Base-by-base conservation (phyloP, 148 eudicot genomes). In the Amaranthus cruentus region DNA sequence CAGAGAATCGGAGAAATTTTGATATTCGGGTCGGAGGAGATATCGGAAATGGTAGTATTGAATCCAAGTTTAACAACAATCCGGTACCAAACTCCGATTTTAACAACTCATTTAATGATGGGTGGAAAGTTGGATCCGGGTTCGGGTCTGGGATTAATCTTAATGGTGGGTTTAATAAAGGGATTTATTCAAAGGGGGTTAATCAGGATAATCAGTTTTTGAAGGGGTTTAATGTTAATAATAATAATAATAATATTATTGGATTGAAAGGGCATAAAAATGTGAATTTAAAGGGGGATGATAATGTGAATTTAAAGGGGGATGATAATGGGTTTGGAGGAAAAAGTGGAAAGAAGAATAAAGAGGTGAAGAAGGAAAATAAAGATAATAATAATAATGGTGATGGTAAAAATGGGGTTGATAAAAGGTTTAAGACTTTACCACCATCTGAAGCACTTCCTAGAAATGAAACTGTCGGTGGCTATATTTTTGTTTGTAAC, bases 401-500 rank as follows among this genome's bases (percentile, higher is more conserved):
- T 50, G 76, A 73, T 4, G 78, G 50, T 70, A 85, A 84, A 46
- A 87, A 77, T 79, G 85, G 85, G 11, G 85, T 87, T 53, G 97
- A 90, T 72, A 95, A 95, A 83, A 92, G 97, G 88, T 95, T 95
- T 75, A 92, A 95, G 88, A 91, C 97, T 4, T 80, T 95, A 61
- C 99, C 99, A 69, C 85, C 97, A 7, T 80, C 96, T 6, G 97
- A 95, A 66, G 78, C 96, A 56, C 79, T 95, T 74, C 99, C 97
- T 0, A 95, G 90, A 70, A 84, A 90, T 75, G 99, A 95, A 71
- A 90, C 86, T 0, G 83, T 95, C 47, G 99, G 99, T 61, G 99
- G 99, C 3, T 95, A 95, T 81, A 95, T 95, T 74, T 95, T 95
- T 78, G 97, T 95, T 11, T 95, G 99, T 77, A 95, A 95, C 81